Conservation (phyloP, 495 filamentous ascomycete genomes). For the Cryomyces antarcticus region DNA sequence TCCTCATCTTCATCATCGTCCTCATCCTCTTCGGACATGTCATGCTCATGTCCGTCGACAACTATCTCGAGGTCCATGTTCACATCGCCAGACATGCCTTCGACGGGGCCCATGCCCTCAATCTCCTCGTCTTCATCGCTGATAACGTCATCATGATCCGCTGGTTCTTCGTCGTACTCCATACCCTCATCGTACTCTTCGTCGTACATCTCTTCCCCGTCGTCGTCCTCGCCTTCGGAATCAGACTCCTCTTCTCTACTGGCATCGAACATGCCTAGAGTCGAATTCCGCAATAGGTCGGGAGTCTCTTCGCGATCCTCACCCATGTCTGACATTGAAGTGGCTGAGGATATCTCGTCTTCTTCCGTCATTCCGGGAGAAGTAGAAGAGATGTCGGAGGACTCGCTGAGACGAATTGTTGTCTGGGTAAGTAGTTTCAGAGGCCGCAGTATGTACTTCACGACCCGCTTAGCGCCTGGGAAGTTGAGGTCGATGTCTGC, state of each 20-base stretch:
- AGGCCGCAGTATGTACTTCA: constrained; percentile 88
- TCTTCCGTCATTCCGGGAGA: constrained; percentile 48
- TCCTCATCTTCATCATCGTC: constrained; percentile 44
- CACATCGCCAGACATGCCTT: constrained; percentile 58
- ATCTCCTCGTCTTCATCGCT: constrained; percentile 80
- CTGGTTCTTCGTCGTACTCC: constrained; percentile 57
- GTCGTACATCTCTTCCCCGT: constrained; percentile 22
- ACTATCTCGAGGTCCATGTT: constrained; percentile 11
- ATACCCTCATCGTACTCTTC: constrained; percentile 65
- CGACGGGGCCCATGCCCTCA: constrained; percentile 63
- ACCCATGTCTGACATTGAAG: constrained; percentile 71
- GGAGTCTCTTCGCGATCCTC: constrained; percentile 54
- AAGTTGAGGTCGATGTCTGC: constrained; percentile 93
- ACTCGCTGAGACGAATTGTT: constrained; percentile 65
- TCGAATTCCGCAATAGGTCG: constrained; percentile 90
- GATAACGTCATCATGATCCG: constrained; percentile 59
- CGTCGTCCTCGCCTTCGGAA: constrained; percentile 44
- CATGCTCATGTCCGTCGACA: constrained; percentile 21
- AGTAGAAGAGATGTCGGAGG: constrained; percentile 45
- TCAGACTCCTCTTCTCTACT: constrained; percentile 55
- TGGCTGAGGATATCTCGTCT: constrained; percentile 76
- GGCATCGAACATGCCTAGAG: constrained; percentile 84
- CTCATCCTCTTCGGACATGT: constrained; percentile 31
- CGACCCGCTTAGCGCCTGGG: constrained; percentile 73
- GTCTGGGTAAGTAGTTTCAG: constrained; percentile 71